A percentile compares a stretch with the other conserved stretches of the same genome.
Evolutionary conservation across 139 green algal species (phyloP).

Genomic region (Diplosphaera chodatii): DNA sequence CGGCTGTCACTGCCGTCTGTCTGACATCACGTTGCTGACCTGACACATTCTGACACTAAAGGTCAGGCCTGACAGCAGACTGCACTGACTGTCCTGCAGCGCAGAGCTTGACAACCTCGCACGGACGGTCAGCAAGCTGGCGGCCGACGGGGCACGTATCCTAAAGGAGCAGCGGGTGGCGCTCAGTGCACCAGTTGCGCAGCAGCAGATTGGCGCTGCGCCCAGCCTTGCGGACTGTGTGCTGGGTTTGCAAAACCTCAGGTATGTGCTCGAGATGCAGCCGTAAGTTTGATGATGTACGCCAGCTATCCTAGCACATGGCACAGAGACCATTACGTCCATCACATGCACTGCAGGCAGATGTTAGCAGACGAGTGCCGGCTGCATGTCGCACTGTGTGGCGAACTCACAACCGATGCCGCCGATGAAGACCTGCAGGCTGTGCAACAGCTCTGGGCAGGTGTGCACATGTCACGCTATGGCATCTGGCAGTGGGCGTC

Average conservation of each 20-base stretch:
- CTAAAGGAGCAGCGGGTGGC: slow-evolving; percentile 20
- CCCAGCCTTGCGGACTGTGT: slow-evolving; percentile 18
- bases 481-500: neutral
- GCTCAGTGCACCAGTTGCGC: neutral
- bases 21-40: too few relatives aligned
- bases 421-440: neutral
- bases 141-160: slow-evolving; percentile 2
- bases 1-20: too few relatives aligned
- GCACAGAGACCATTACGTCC: too few relatives aligned
- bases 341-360: too few relatives aligned
- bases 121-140: slow-evolving; percentile 3
- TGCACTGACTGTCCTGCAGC: neutral
- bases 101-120: neutral
- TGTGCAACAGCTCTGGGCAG: neutral
- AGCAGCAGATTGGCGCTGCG: neutral
- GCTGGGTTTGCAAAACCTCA: slow-evolving; percentile 7
- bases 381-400: neutral
- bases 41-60: too few relatives aligned
- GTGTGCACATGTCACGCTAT: neutral
- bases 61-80: too few relatives aligned
- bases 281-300: neutral
- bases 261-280: neutral
- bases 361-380: neutral
- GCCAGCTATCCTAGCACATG: too few relatives aligned
- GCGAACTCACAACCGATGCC: neutral